Evolutionary conservation across 306 rosid genomes (phyloP).

Genomic region (Pachyrhizus erosus): DNA sequence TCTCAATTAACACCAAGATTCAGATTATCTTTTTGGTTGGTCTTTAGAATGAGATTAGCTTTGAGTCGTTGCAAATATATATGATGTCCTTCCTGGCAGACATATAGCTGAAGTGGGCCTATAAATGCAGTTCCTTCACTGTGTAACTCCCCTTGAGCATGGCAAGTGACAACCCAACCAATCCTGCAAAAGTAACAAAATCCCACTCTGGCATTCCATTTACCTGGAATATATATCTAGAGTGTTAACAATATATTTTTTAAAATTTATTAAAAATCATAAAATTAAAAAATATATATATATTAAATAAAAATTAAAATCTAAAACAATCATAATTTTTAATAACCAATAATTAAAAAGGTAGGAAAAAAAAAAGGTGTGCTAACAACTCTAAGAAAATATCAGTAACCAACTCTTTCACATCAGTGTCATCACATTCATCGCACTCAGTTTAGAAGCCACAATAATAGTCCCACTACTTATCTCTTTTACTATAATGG

Average conservation of each 20-base stretch:
- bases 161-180: slow-evolving; percentile 7
- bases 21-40: background rate
- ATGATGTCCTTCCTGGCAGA: too few relatives aligned
- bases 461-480: background rate
- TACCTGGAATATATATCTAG: background rate
- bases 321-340: too few relatives aligned
- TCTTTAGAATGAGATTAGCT: background rate
- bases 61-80: background rate
- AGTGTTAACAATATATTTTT: too few relatives aligned
- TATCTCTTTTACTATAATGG: background rate
- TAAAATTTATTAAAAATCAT: too few relatives aligned
- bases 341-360: too few relatives aligned
- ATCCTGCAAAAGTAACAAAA: background rate
- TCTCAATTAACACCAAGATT: background rate
- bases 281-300: too few relatives aligned
- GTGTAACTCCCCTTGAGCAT: background rate
- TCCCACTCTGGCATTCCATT: background rate
- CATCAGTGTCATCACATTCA: background rate
- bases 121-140: background rate
- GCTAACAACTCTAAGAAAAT: background rate
- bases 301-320: too few relatives aligned
- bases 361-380: too few relatives aligned
- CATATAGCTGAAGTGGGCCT: background rate
- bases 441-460: background rate
- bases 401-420: background rate